Conservation (phyloP, 768 basidiomycete species). For the Xerocomellus chrysenteron region DNA sequence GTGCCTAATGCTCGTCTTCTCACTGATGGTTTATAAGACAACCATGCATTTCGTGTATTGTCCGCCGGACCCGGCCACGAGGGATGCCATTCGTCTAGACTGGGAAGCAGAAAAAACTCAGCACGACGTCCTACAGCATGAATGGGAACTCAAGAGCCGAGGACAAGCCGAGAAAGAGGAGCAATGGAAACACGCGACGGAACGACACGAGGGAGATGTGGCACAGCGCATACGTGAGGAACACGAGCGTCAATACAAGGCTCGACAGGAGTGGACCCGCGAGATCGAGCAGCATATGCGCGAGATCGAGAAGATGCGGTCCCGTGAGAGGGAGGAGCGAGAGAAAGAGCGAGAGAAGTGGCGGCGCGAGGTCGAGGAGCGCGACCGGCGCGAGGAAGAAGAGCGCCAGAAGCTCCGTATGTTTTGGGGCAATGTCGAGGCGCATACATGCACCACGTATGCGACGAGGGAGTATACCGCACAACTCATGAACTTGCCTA, state of each 20-base stretch:
- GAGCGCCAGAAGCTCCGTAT: conserved; percentile 26
- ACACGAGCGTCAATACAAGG: conserved; percentile 1
- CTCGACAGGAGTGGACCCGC: conserved; percentile 1
- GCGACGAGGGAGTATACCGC: conserved; percentile 32
- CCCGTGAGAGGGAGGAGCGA: not conserved
- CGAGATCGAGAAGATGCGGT: conserved; percentile 6
- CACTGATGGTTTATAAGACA: not conserved
- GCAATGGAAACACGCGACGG: not conserved
- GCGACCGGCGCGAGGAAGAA: conserved; percentile 18
- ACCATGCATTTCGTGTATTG: conserved; percentile 1
- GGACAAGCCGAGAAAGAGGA: not conserved
- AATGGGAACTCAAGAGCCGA: conserved; percentile 4
- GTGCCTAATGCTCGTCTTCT: not conserved
- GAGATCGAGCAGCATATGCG: conserved; percentile 1
- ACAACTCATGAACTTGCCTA: conserved; percentile 29
- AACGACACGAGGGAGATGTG: conserved; percentile 6
- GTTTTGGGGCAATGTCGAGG: conserved; percentile 19
- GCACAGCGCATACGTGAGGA: conserved; percentile 1
- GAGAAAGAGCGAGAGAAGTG: conserved; percentile 7
- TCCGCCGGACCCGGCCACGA: conserved; percentile 3
- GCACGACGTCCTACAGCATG: not conserved
- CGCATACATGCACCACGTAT: conserved; percentile 27
- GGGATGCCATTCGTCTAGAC: not conserved
- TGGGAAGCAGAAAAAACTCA: conserved; percentile 7
- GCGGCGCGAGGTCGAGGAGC: conserved; percentile 17